Percentiles rank a stretch among this genome's conserved stretches.
Evolutionary conservation across 2,329 filamentous ascomycete genomes (phyloP).

Genomic region (Lomentospora prolificans): DNA sequence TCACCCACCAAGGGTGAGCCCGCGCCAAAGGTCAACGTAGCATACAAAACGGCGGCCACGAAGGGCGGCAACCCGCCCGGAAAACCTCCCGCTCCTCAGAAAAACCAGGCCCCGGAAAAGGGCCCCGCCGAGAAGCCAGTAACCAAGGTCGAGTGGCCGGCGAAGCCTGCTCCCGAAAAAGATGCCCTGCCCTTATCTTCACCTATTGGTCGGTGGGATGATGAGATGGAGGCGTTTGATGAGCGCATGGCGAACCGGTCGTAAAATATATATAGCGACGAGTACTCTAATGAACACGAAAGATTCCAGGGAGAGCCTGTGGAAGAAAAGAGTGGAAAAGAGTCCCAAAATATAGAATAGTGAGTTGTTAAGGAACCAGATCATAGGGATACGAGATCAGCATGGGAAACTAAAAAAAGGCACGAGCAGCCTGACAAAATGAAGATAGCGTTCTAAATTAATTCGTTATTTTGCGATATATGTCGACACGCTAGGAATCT

Average conservation of each 20-base stretch:
- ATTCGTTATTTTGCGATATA: not conserved
- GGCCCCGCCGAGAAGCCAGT: conserved; percentile 11
- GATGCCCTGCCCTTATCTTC: conserved; percentile 23
- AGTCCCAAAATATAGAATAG: not conserved
- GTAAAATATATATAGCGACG: not conserved
- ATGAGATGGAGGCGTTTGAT: conserved; percentile 46
- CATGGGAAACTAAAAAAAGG: not conserved
- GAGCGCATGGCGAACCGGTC: not conserved
- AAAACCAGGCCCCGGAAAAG: conserved; percentile 13
- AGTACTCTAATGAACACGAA: not conserved
- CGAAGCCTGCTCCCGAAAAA: conserved; percentile 16
- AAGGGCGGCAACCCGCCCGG: not conserved
- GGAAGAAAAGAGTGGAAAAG: not conserved
- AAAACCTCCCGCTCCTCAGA: not conserved
- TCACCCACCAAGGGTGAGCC: conserved; percentile 13
- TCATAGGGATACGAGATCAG: not conserved
- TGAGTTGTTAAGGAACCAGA: not conserved
- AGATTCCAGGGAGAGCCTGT: not conserved
- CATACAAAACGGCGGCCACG: not conserved
- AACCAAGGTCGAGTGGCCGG: conserved; percentile 18
- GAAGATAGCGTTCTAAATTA: not conserved
- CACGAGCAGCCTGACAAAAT: not conserved
- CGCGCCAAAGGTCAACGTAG: conserved; percentile 18
- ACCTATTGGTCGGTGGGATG: conserved; percentile 42
- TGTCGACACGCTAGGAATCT: no score